Base-by-base conservation (phyloP, 2,329 filamentous ascomycete genomes). In the Clonostachys rhizophaga region DNA sequence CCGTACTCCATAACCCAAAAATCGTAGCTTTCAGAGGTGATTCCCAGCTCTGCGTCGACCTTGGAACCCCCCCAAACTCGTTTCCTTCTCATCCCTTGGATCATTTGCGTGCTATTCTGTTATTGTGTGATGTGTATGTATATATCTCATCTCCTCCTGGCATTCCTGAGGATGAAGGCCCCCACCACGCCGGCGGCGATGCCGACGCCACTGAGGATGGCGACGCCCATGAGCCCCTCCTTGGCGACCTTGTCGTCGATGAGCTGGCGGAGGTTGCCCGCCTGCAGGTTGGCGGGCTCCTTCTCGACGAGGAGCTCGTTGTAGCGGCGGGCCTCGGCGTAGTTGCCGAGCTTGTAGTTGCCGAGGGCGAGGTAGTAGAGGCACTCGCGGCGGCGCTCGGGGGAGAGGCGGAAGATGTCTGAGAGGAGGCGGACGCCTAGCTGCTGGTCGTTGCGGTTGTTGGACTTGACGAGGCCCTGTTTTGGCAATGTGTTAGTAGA, bases 261-360 rank as follows among this genome's bases (percentile, higher is more conserved):
- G 64, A 97, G 72, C 42, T 84, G 79, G 59, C 88, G 84, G 67
- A 99, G 71, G 68, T 95, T 95, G 47, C 84, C 78, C 24, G 92
- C 91, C 70, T 99, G 94, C 60, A 96, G 69, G 67, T 97, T 99
- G 42, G 81, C 83, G 9, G 91, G 90, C 71, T 99, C 94, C 65
- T 92, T 86, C 52, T 96, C 90, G 46, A 97, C 71, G 51, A 99
- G 75, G 44, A 92, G 77, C 62, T 97, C 92, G 67, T 99, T 99
- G 72, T 97, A 97, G 62, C 89, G 81, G 60, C 92, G 80, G 50
- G 92, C 92, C 65, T 99, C 94, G 51, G 86, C 91, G 68, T 96
- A 99, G 77, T 96, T 97, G 52, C 91, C 92, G 42, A 99, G 83
- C 75, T 97, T 97, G 81, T 92, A 97, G 76, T 97, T 96, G 53